phyloP scores from a whole-genome alignment of 768 basidiomycete genomes.

The Collybia mongolica region DNA sequence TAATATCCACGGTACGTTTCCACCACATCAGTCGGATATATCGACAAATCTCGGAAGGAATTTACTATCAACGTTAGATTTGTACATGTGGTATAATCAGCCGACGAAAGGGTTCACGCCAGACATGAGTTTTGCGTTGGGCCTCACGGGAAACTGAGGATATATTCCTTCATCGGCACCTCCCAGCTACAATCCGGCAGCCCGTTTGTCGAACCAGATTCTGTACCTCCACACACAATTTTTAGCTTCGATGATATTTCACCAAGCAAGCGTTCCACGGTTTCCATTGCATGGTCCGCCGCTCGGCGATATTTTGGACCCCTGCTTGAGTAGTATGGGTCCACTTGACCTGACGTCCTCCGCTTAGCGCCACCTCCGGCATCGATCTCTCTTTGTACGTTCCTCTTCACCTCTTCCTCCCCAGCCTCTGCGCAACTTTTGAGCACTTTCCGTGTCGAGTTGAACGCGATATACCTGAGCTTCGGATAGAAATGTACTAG shows the following conservation, averaged over 20 bases:
- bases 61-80: too few relatives aligned
- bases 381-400: slow-evolving; percentile 35
- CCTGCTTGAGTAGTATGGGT: background rate
- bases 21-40: too few relatives aligned
- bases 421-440: slow-evolving; percentile 31
- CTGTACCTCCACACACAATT: slow-evolving; percentile 44
- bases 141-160: slow-evolving; percentile 57
- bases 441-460: slow-evolving; percentile 35
- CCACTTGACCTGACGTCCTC: background rate
- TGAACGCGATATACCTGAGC: slow-evolving; percentile 49
- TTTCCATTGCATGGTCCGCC: slow-evolving; percentile 7
- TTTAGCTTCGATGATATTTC: slow-evolving; percentile 27
- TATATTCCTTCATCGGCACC: slow-evolving; percentile 54
- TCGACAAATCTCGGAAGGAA: too few relatives aligned
- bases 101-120: too few relatives aligned
- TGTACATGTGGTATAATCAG: too few relatives aligned
- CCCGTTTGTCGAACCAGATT: slow-evolving; percentile 21
- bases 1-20: too few relatives aligned
- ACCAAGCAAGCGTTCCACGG: slow-evolving; percentile 29
- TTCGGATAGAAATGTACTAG: slow-evolving; percentile 64
- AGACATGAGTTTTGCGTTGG: too few relatives aligned
- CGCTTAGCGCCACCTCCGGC: slow-evolving; percentile 2
- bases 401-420: slow-evolving; percentile 36
- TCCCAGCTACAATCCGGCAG: slow-evolving; percentile 63
- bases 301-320: slow-evolving; percentile 12